phyloP scores from a whole-genome alignment of 2,329 filamentous ascomycete genomes.

The Colletotrichum falcatum region DNA sequence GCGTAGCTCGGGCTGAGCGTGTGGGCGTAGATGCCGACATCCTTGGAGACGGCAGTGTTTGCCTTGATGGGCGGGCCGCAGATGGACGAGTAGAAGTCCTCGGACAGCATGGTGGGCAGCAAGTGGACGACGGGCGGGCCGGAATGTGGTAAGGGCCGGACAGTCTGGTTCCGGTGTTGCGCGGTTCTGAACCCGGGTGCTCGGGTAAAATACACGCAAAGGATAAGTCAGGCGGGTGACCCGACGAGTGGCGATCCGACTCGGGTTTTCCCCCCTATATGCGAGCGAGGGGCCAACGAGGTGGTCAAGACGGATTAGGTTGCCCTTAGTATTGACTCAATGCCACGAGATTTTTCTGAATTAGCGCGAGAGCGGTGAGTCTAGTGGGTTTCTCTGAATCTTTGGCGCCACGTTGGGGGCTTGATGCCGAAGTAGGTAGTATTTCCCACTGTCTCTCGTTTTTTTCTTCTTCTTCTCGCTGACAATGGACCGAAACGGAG shows the following conservation, averaged over 20 bases:
- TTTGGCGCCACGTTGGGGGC: conserved; percentile 33
- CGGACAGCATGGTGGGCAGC: conserved; percentile 64
- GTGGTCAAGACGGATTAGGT: conserved; percentile 4
- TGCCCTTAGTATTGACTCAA: conserved; percentile 12
- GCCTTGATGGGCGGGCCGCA: conserved; percentile 68
- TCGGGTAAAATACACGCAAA: conserved; percentile 23
- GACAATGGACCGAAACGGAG: conserved; percentile 5
- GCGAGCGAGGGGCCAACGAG: conserved; percentile 9
- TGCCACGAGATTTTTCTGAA: conserved; percentile 20
- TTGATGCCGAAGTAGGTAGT: conserved; percentile 1
- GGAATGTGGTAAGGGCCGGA: conserved; percentile 11
- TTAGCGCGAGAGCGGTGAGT: neutral
- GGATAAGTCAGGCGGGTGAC: conserved; percentile 3
- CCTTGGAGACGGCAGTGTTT: conserved; percentile 75
- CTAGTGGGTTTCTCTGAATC: conserved; percentile 5
- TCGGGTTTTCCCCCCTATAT: conserved; percentile 4
- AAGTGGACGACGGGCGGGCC: neutral
- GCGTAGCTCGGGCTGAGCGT: conserved; percentile 81
- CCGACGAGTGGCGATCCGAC: conserved; percentile 18
- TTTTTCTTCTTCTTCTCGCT: no score
- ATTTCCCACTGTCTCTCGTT: no score
- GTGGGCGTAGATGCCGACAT: conserved; percentile 89
- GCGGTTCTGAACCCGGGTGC: conserved; percentile 12
- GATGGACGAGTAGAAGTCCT: conserved; percentile 70
- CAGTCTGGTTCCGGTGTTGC: conserved; percentile 16